These are phyloP conservation scores for Tricholoma sp. DNA, from an alignment of 768 basidiomycete genomes.

Conservation along the genomic window DNA sequence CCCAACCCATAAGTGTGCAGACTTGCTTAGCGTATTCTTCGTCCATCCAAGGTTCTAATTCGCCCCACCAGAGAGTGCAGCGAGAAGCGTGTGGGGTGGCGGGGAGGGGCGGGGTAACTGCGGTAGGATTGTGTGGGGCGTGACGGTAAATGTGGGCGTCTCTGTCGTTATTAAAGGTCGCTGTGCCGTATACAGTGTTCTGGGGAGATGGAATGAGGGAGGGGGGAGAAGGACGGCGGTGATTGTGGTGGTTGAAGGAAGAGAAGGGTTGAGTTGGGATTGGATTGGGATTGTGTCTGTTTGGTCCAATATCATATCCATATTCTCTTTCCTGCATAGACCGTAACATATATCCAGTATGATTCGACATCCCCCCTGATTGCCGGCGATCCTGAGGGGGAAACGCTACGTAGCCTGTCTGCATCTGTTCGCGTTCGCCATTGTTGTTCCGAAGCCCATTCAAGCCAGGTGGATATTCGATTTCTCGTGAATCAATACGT, in stretches of 20 bases:
- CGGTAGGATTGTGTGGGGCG: conserved; percentile 10
- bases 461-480: conserved; percentile 31
- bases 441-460: conserved; percentile 19
- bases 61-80: conserved; percentile 79
- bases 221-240: conserved; percentile 30
- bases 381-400: conserved; percentile 27
- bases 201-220: conserved; percentile 24
- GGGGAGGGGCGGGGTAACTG: conserved; percentile 21
- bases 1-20: conserved; percentile 84
- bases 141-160: conserved; percentile 27
- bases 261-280: conserved; percentile 29
- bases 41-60: conserved; percentile 96
- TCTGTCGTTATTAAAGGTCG: conserved; percentile 25
- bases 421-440: conserved; percentile 17
- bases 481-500: conserved; percentile 36
- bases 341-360: conserved; percentile 21
- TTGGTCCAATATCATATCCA: conserved; percentile 31
- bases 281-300: conserved; percentile 36
- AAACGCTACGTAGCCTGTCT: conserved; percentile 15
- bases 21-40: conserved; percentile 91
- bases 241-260: conserved; percentile 43
- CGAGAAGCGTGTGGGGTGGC: conserved; percentile 30
- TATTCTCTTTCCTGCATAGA: conserved; percentile 29
- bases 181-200: background rate
- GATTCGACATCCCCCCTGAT: conserved; percentile 17